Percentiles rank a stretch among this genome's conserved stretches.
Evolutionary conservation across 306 rosid genomes (phyloP).

Genomic region (Carpinus fangiana): DNA sequence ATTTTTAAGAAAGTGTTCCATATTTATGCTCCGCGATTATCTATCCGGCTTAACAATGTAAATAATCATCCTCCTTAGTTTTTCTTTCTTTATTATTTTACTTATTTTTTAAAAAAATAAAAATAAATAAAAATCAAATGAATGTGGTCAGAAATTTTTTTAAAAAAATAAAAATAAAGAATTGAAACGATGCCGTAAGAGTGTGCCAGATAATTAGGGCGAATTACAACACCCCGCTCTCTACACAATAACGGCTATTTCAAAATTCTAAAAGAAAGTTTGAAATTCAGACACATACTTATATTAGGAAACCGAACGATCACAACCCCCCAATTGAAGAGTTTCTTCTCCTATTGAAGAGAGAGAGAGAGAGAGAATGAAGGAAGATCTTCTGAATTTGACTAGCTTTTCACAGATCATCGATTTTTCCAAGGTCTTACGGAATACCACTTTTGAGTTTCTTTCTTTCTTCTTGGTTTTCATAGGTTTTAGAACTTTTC

Average conservation of each 20-base stretch:
- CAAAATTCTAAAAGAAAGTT: conserved; percentile 15
- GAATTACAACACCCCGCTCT: background rate
- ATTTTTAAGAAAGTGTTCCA: too few species aligned
- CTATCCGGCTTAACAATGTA: too few species aligned
- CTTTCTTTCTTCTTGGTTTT: background rate
- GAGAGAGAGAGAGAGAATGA: background rate
- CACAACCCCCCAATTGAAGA: background rate
- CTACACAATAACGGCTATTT: conserved; percentile 23
- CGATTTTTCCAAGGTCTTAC: conserved; percentile 23
- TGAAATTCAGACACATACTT: conserved; percentile 10
- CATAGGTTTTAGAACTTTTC: background rate
- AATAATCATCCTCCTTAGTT: too few species aligned
- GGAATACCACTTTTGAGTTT: conserved; percentile 10
- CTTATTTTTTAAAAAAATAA: background rate
- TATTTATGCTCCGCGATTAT: too few species aligned
- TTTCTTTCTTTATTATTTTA: too few species aligned
- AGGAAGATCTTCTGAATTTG: background rate
- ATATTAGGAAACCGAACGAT: background rate
- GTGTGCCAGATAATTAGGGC: background rate
- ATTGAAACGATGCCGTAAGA: background rate
- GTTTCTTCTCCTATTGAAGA: conserved; percentile 8
- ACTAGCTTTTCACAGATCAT: background rate
- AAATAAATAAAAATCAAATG: too few species aligned
- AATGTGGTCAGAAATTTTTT: too few species aligned
- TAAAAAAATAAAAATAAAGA: too few species aligned